Evolutionary conservation across 305 asterid species (phyloP), one percentile per base, ranked within the genome.

Genomic region (Fraxinus angustifolia): DNA sequence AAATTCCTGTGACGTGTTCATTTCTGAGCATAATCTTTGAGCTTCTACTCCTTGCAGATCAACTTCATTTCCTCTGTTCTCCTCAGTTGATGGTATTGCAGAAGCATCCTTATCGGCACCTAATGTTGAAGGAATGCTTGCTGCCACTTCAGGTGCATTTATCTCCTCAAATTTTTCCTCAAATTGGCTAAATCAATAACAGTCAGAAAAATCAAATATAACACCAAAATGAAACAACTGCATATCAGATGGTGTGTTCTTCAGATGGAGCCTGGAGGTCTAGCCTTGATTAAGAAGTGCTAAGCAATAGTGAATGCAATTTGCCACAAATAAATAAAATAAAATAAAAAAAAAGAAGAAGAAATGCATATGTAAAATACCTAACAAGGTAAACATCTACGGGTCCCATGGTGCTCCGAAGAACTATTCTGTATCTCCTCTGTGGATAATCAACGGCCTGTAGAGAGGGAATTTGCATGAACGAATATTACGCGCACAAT

Each of bases 161-260:
- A 89, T 81, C 90, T 93, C 99, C 90, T 93, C 98, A 81, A 94
- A 85, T 56, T 88, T 94, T 86, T 93, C 97, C 91, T 95, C 99
- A 83, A 95, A 93, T 91, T 92, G 98, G 88, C 99, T 93, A 40
- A 72, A 60, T 12, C 31, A 72, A 40, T 40, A 67, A 79, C 45
- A 77, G 77, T 71, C 26, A 83, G 10, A 83, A 71, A 70, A 35
- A 72, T 75, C 71, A 75, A 58, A 73, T 74, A 73, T 31, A 75
- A 70, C 77, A 73, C 67, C 73, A 48, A 78, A 6, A 74, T 28
- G 17, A 19, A 26, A 21, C 19, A 21, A 75, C 67, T 19, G 50
- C 33, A 67, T 33, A 77, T 82, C 78, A 85, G 19, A 74, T 48
- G 7, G 73, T 48, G 65, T 71, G 40, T 48, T 72, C 77, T 38